phyloP scores from a whole-genome alignment of 73 alveolate genomes.

The Paraurostyla sp. region DNA sequence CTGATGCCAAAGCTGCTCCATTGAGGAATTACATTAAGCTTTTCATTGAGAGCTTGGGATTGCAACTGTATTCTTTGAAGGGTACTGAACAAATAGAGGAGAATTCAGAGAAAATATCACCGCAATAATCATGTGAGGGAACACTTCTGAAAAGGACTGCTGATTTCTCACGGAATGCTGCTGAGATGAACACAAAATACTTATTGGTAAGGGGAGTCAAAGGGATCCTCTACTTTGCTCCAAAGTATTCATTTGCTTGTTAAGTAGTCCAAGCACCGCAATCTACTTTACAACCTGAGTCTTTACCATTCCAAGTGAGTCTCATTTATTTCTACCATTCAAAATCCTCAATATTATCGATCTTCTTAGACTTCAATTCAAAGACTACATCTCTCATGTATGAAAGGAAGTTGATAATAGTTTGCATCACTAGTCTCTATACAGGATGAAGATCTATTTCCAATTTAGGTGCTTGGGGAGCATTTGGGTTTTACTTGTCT shows the following conservation, averaged over 20 bases:
- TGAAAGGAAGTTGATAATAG: constrained; percentile 64
- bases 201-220: constrained; percentile 79
- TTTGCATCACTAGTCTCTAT: constrained; percentile 63
- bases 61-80: constrained; percentile 56
- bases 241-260: constrained; percentile 80
- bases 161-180: constrained; percentile 80
- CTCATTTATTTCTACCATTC: constrained; percentile 86
- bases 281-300: constrained; percentile 77
- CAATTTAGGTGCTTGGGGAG: constrained; percentile 10
- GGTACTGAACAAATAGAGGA: constrained; percentile 71
- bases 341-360: constrained; percentile 71
- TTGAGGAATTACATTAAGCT: constrained; percentile 73
- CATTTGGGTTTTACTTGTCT: background rate
- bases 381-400: constrained; percentile 79
- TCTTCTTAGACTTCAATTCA: constrained; percentile 53
- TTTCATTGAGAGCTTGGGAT: constrained; percentile 23
- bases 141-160: constrained; percentile 73
- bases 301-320: constrained; percentile 81
- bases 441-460: constrained; percentile 58
- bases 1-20: constrained; percentile 83
- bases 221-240: constrained; percentile 65
- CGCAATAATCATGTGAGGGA: constrained; percentile 68
- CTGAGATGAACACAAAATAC: constrained; percentile 74
- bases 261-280: constrained; percentile 83
- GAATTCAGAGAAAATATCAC: constrained; percentile 72